Percentiles rank a stretch among this genome's conserved stretches.
These are phyloP conservation scores for Penicillium lividum DNA, from an alignment of 495 filamentous ascomycete species.

Conservation along the genomic window DNA sequence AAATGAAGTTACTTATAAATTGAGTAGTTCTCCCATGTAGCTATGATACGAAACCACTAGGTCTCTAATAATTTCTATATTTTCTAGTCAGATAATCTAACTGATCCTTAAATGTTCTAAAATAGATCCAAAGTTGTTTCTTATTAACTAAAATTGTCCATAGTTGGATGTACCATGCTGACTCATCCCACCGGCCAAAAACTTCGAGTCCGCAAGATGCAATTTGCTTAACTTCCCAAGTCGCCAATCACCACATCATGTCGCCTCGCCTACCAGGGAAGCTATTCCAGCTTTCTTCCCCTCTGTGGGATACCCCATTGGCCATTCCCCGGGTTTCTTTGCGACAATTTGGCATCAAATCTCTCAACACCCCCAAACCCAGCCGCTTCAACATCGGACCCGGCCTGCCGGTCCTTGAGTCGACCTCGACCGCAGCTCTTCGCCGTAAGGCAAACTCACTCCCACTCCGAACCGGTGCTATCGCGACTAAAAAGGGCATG, in stretches of 20 bases:
- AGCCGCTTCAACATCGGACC: slow-evolving; percentile 48
- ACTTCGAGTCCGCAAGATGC: slow-evolving; percentile 16
- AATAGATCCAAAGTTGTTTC: no score
- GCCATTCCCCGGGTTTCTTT: slow-evolving; percentile 21
- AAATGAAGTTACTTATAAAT: no score
- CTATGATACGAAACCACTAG: no score
- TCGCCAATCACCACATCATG: slow-evolving; percentile 27
- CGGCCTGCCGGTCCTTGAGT: slow-evolving; percentile 57
- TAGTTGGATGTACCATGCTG: slow-evolving; percentile 1
- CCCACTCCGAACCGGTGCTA: slow-evolving; percentile 76
- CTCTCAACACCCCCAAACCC: slow-evolving; percentile 48
- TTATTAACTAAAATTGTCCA: no score
- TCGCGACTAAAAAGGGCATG: slow-evolving; percentile 93
- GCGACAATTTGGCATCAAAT: slow-evolving; percentile 51
- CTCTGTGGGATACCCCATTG: slow-evolving; percentile 23
- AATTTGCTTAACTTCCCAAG: slow-evolving; percentile 10
- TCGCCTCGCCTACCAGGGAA: slow-evolving; percentile 38
- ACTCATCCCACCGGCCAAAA: slow-evolving; percentile 25
- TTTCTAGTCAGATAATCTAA: no score
- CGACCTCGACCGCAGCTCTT: slow-evolving; percentile 77
- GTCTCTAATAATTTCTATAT: no score
- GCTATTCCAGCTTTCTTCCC: slow-evolving; percentile 34
- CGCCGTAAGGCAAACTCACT: slow-evolving; percentile 73
- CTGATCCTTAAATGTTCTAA: no score
- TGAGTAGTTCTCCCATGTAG: no score